Percentiles rank a stretch among this genome's conserved stretches.
Evolutionary conservation across 371 early-diverging fungal species (phyloP).

Genomic region (Catenaria anguillulae): DNA sequence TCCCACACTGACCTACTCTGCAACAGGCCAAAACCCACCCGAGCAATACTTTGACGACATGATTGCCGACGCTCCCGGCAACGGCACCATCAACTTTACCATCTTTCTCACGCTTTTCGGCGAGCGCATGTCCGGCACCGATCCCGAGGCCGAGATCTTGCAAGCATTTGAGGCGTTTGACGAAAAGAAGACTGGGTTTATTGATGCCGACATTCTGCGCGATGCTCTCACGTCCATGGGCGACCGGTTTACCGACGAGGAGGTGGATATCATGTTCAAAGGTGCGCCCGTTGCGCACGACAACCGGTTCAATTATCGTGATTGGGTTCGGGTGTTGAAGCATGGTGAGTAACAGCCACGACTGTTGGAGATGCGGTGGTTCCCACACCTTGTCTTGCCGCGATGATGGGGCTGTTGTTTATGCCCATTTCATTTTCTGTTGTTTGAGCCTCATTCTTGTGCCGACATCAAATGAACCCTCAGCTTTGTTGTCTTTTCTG

Average conservation of each 20-base stretch:
- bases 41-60: slow-evolving; percentile 76
- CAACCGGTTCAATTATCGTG: slow-evolving; percentile 74
- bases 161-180: slow-evolving; percentile 83
- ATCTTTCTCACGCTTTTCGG: slow-evolving; percentile 88
- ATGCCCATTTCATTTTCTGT: no score
- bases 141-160: slow-evolving; percentile 69
- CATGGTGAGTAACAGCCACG: slow-evolving; percentile 78
- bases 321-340: slow-evolving; percentile 80
- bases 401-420: no score
- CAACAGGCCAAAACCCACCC: slow-evolving; percentile 57
- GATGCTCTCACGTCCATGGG: slow-evolving; percentile 81
- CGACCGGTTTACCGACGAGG: slow-evolving; percentile 76
- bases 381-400: no score
- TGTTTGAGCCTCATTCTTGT: no score
- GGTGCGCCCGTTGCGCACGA: slow-evolving; percentile 65
- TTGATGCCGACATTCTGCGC: slow-evolving; percentile 60
- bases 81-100: slow-evolving; percentile 63
- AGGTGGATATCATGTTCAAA: slow-evolving; percentile 87
- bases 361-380: no score
- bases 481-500: no score
- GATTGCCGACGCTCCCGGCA: slow-evolving; percentile 73
- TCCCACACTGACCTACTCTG: background rate
- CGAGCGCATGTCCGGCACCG: slow-evolving; percentile 78
- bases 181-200: slow-evolving; percentile 56
- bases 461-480: no score